These are phyloP conservation scores for Acer negundo DNA, from an alignment of 345 rosid genomes.

Conservation along the genomic window DNA sequence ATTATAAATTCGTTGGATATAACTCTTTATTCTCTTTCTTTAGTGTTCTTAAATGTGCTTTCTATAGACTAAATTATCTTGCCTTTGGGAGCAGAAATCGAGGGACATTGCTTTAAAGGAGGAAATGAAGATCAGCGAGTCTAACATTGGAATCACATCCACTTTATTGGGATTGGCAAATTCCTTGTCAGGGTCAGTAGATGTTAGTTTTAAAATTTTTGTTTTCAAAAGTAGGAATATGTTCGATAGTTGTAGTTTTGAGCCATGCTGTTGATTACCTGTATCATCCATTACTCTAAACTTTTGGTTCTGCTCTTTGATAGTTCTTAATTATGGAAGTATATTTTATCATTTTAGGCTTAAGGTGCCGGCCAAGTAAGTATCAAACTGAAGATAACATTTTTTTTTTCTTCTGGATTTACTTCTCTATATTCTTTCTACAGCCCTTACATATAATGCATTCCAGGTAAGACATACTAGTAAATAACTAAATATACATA, in stretches of 20 bases:
- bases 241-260: neutral
- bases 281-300: neutral
- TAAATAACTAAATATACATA: neutral
- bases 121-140: slow-evolving; percentile 59
- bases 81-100: slow-evolving; percentile 52
- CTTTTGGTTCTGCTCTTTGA: neutral
- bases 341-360: neutral
- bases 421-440: neutral
- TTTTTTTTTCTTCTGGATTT: neutral
- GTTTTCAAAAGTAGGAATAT: neutral
- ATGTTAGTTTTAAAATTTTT: neutral
- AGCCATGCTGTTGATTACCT: neutral
- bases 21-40: neutral
- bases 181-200: slow-evolving; percentile 71
- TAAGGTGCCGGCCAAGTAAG: neutral
- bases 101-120: slow-evolving; percentile 82
- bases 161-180: slow-evolving; percentile 83
- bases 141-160: slow-evolving; percentile 44
- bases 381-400: neutral
- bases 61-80: slow-evolving; percentile 24
- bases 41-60: neutral
- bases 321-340: neutral
- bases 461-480: slow-evolving; percentile 4
- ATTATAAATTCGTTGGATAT: neutral
- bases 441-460: neutral